Evolutionary conservation across 176 grass and related monocot species (phyloP), one percentile per base, ranked within the genome.

Genomic region (Phragmites australis): DNA sequence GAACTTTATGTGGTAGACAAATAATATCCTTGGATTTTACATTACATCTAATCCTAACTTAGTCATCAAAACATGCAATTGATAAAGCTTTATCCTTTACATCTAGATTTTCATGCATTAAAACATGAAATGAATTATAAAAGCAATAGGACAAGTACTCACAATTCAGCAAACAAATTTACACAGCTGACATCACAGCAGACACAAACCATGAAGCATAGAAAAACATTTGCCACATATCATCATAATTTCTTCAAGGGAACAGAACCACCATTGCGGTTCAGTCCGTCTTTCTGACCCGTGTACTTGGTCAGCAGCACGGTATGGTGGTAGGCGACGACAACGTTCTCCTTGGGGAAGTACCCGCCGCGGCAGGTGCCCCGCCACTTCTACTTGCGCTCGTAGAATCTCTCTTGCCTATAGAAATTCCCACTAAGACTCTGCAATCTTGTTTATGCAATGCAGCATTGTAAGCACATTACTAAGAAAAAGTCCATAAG

Each of bases 351-450:
- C 56, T 49, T 76, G 5, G 93, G 93, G 56, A 94, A 94, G 79
- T 89, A 90, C 0, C 89, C 93, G 54, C 89, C 93, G 40, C 81
- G 84, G 89, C 93, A 94, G 34, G 93, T 87, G 37, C 93, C 76
- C 61, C 90, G 88, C 39, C 89, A 65, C 88, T 94, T 94, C 92
- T 89, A 94, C 79, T 91, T 94, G 10, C 64, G 49, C 66, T n/a
- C n/a, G n/a, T n/a, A n/a, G n/a, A n/a, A 96, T 99, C 43, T 72
- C 71, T 86, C 90, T 95, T 67, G 90, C 97, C 66, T 90, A 70
- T 63, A 77, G 85, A 47, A 99, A 83, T 79, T 99, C 93, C 57
- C 51, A 82, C 80, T 93, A 84, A 16, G 93, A 89, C 66, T 99
- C 88, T 91, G 42, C 82, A 88, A 99, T 96, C 97, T 93, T 86